Evolutionary conservation across 805 yeast genomes (phyloP), one percentile per base, ranked within the genome.

Genomic region (Metschnikowia drakensbergensis): DNA sequence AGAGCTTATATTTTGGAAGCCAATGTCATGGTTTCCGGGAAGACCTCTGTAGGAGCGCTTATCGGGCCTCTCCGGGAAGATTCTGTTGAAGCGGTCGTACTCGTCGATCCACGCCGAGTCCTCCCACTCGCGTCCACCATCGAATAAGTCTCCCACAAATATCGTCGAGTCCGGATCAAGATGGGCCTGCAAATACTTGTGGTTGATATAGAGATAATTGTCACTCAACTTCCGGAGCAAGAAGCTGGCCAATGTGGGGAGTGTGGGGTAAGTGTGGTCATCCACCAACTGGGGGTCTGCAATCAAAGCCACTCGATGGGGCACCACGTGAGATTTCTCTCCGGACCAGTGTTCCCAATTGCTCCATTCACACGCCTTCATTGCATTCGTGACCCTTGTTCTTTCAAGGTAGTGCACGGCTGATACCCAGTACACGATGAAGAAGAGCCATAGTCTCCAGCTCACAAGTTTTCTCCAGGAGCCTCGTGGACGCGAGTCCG

Each of bases 251-350:
- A 71, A 26, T 37, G 68, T 53, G 17, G 84, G 80, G 57, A 90
- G 69, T 3, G 79, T 83, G 0, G 96, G 96, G 63, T 94, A 94
- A 0, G 98, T 86, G 65, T 86, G 81, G 26, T 75, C 85, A 61
- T 94, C 99, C 59, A 94, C 85, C 37, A 94, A 75, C 64, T 94
- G 99, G 0, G 99, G 99, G 62, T 94, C 99, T 0, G 97, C 98
- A 32, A 88, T 74, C 9, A 94, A 28, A 2, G 67, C 70, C 5
- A 86, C 72, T 48, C 80, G 64, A 58, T 80, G 81, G 1, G 80
- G 76, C 6, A 51, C 52, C 2, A 61, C 47, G 5, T 13, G 59
- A 3, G 54, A 58, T 26, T 59, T 52, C 4, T 46, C 52, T 1
- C 41, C 54, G 3, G 41, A 57, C 88, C 88, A 83, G 4, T 64